Evolutionary conservation across 495 filamentous ascomycete genomes (phyloP), one percentile per base, ranked within the genome.

Genomic region (Pseudoneurospora amorphoporcata): DNA sequence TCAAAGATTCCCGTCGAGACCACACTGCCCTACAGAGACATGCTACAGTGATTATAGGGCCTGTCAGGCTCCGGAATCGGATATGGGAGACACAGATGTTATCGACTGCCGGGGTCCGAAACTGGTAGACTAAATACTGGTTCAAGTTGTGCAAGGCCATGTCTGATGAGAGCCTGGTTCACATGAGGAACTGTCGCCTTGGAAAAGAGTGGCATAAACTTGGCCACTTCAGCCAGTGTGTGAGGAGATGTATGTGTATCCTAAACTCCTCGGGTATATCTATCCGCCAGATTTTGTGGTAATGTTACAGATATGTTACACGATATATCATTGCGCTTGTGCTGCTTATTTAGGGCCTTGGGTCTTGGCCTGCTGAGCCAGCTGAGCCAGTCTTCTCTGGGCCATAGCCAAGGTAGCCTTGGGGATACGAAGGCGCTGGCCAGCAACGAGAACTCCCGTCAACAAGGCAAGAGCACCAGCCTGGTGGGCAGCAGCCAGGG

Each of bases 401-500:
- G 87, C 79, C 71, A 87, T 68, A 16, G 79, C 77, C 39, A 87
- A 71, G 17, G 83, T 85, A 17, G 83, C 76, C 69, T 82, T 84
- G 32, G 89, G 86, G 9, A 87, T 75, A 61, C 84, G 83, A 40
- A 87, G 74, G n/a, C 87, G 80, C 7, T 85, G 85, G 14, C 92
- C 94, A 35, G 97, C 81, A 3, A 98, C 87, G 39, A 97, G 80
- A 1, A 89, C 89, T 58, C 93, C 93, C 0, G 93, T 95, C 71
- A 99, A 82, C 38, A 99, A 82, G 40, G 93, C 93, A 73, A 99
- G 82, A 69, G 89, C 91, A 14, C 96, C 95, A 2, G 96, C 96
- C 83, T 99, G 95, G 80, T 99, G 95, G 47, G 92, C 89, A 9
- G 95, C 94, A 9, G 95, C 95, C 23, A 99, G 82, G 40, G 91